Base-by-base conservation (phyloP, 2,329 filamentous ascomycete genomes). In the Chaetomiaceae sp. region DNA sequence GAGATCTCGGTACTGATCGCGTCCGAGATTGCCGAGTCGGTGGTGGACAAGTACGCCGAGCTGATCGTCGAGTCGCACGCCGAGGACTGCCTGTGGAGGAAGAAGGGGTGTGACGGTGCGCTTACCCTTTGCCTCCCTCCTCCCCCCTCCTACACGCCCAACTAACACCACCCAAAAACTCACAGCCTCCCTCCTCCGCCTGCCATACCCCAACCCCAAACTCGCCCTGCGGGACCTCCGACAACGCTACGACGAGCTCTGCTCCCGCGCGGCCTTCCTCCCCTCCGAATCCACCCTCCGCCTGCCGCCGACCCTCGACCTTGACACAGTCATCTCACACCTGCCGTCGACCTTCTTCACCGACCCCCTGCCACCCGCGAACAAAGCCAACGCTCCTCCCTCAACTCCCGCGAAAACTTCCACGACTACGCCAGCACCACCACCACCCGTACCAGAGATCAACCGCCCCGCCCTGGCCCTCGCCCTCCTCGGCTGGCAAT, bases 61-160 rank as follows among this genome's bases (percentile, higher is more conserved):
- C 71, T 91, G 49, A 83, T 96, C 42, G 68, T 86, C 12, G 74
- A 79, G 19, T 85, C 83, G 2, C 91, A 98, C 62, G 76, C 82
- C 22, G 83, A 88, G 42, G 82, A 81, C 51, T 98, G 91, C 61
- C 72, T 93, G 15, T 98, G 91, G 93, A 79, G 81, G 57, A 86
- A 81, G 62, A 81, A 81, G 49, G 89, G 88, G n/a, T 96, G 90
- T 62, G 89, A 95, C 65, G 82, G 85, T 88, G 71, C 50, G 69
- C 14, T 12, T 8, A 32, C n/a, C n/a, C n/a, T n/a, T n/a, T n/a
- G n/a, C n/a, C n/a, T n/a, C n/a, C n/a, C n/a, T n/a, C n/a, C n/a
- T 12, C 30, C 19, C 2, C 34, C 33, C 2, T 19, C 12, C 17
- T 18, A 14, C 15, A 20, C 35, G 19, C 15, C 38, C 5, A 19